Evolutionary conservation across 192 early-diverging fungal genomes (phyloP), one percentile per base, ranked within the genome.

Genomic region (Coemansia sp.): DNA sequence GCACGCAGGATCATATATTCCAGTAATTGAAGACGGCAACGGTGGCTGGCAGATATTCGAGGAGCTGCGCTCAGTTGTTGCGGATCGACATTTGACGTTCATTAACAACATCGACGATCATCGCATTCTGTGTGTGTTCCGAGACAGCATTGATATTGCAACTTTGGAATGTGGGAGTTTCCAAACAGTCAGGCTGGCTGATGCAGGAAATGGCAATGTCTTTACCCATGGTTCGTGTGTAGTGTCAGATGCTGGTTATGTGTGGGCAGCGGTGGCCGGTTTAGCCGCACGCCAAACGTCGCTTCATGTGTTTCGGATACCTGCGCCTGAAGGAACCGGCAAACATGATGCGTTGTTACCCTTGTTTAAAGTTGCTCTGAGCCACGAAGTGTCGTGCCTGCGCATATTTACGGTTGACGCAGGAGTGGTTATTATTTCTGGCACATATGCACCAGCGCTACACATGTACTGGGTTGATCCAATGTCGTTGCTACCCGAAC

Each of bases 191-290:
- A 40, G 1, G 11, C 22, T 71, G 11, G 23, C 26, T 15, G 22
- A 21, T 8, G 50, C 64, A 11, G 56, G 7, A 8, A 21, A 59
- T 5, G 38, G 28, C 40, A 46, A 67, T 17, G 57, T 61, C 12
- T 70, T 71, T 67, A 66, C 68, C 1, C 74, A 76, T 17, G 68
- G 74, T 8, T 52, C 60, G 4, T 72, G 50, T 19, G 51, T 37
- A 5, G 10, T 19, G 4, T 11, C 50, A 2, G 37, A 5, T 2
- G 15, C 36, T 21, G 20, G 22, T 19, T 2, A 26, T 4, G n/a
- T 9, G 42, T 68, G 66, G 60, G 47, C 38, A 25, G 40, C 52
- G 0, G 37, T 69, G 22, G 60, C 67, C 10, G 40, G 10, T n/a
- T 54, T 28, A 25, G n/a, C 59, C 11, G 3, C 17, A 15, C 44